Evolutionary conservation across 176 grass and related monocot genomes (phyloP).

Genomic region (Bothriochloa decipiens): DNA sequence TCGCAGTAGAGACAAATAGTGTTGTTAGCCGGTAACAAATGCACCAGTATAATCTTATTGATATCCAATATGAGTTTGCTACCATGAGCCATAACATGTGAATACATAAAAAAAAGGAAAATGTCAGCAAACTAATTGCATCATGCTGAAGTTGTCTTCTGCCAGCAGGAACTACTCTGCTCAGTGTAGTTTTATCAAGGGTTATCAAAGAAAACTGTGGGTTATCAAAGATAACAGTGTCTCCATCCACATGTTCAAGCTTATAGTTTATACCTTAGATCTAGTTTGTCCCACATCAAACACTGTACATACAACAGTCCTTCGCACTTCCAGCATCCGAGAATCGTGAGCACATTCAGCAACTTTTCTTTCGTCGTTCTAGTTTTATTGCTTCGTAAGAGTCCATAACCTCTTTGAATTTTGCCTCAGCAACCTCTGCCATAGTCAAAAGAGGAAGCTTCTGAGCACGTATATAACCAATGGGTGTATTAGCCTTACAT

Average conservation of each 20-base stretch:
- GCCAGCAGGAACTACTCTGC: background rate
- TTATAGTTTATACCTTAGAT: background rate
- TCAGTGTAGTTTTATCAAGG: conserved; percentile 20
- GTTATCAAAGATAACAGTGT: conserved; percentile 6
- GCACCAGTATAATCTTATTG: conserved; percentile 13
- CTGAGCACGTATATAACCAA: background rate
- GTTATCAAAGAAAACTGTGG: background rate
- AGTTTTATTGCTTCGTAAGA: conserved; percentile 87
- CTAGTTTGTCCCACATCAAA: background rate
- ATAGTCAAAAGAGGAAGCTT: conserved; percentile 13
- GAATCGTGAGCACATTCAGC: conserved; percentile 31
- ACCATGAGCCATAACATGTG: background rate
- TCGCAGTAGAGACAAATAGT: background rate
- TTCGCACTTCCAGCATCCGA: background rate
- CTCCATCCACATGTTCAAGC: background rate
- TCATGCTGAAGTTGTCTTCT: background rate
- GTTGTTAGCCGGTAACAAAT: background rate
- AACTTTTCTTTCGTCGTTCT: conserved; percentile 56
- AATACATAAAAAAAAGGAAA: background rate
- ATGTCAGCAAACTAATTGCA: background rate
- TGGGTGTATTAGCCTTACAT: conserved; percentile 15
- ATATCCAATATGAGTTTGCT: background rate
- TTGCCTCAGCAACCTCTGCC: conserved; percentile 71
- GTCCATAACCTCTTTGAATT: conserved; percentile 87
- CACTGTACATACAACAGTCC: conserved; percentile 8